Conservation (phyloP, 306 rosid genomes). For the Dalbergia oliveri region DNA sequence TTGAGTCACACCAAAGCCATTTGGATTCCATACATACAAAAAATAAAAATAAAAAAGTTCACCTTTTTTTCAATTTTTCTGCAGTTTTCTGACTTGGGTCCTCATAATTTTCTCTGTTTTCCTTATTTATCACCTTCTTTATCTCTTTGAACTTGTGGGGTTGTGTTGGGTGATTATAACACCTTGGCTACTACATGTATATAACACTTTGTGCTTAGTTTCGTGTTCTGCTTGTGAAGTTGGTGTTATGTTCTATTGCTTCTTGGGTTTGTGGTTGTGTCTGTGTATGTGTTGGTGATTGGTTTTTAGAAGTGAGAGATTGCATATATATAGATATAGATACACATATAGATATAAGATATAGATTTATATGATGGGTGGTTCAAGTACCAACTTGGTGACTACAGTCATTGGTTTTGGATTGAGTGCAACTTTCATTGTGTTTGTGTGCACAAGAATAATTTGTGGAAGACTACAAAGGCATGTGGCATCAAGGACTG, state of each 20-base stretch:
- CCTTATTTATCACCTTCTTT: slow-evolving; percentile 32
- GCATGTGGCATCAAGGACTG: slow-evolving; percentile 54
- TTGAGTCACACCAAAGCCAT: slow-evolving; percentile 66
- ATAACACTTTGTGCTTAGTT: background rate
- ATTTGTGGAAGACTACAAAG: slow-evolving; percentile 84
- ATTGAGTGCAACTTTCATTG: slow-evolving; percentile 92
- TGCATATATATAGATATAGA: background rate
- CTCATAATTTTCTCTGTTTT: background rate
- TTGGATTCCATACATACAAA: slow-evolving; percentile 53
- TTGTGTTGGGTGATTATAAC: slow-evolving; percentile 11
- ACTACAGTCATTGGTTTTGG: slow-evolving; percentile 92
- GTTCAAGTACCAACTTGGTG: slow-evolving; percentile 67
- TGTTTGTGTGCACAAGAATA: slow-evolving; percentile 93
- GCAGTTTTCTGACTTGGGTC: slow-evolving; percentile 51
- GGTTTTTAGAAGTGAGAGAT: slow-evolving; percentile 36
- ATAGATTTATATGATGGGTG: slow-evolving; percentile 50
- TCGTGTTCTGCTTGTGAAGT: slow-evolving; percentile 11
- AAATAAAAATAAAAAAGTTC: background rate
- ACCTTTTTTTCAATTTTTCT: background rate
- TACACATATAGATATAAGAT: no score
- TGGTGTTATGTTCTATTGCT: no score
- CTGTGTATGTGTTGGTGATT: slow-evolving; percentile 11
- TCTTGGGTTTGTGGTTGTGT: slow-evolving; percentile 18
- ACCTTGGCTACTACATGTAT: background rate
- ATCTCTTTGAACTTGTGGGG: slow-evolving; percentile 48